phyloP scores from a whole-genome alignment of 257 asterid genomes.

The Nicotiana sylvestris region DNA sequence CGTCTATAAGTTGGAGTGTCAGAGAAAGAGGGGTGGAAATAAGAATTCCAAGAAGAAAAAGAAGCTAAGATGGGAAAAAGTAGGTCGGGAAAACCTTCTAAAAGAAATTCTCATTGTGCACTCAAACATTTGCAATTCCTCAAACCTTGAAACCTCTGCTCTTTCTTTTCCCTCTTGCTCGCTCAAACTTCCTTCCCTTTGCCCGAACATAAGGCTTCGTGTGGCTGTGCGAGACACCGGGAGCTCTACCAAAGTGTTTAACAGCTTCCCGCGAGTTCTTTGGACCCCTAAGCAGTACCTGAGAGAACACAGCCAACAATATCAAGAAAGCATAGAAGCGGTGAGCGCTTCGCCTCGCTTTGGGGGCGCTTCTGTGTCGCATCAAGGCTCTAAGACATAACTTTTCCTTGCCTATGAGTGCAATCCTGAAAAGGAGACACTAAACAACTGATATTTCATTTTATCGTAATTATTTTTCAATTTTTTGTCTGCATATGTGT shows the following conservation, averaged over 20 bases:
- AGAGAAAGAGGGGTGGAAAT: neutral
- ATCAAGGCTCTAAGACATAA: too few species aligned
- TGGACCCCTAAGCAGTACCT: constrained; percentile 85
- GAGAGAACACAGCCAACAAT: neutral
- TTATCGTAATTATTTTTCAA: too few species aligned
- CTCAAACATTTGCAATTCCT: constrained; percentile 16
- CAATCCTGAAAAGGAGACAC: too few species aligned
- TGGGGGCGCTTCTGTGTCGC: too few species aligned
- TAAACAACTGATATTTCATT: too few species aligned
- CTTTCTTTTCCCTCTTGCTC: constrained; percentile 77
- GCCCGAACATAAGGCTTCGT: constrained; percentile 87
- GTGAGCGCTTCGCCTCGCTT: too few species aligned
- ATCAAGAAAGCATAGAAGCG: neutral
- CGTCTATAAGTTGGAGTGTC: neutral
- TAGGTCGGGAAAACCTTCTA: neutral
- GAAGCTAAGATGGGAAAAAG: neutral
- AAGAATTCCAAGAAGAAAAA: constrained; percentile 6
- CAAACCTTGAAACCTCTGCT: constrained; percentile 77
- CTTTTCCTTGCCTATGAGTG: too few species aligned
- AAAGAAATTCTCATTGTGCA: constrained; percentile 12
- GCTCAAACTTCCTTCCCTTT: constrained; percentile 90
- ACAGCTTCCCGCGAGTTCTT: constrained; percentile 83
- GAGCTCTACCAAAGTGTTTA: constrained; percentile 94
- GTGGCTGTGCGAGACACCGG: constrained; percentile 96
- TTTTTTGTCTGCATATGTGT: too few species aligned